A percentile compares a stretch with the other conserved stretches of the same genome.
Evolutionary conservation across 2,329 filamentous ascomycete genomes (phyloP).

Genomic region (Lasiodiplodia citricola): DNA sequence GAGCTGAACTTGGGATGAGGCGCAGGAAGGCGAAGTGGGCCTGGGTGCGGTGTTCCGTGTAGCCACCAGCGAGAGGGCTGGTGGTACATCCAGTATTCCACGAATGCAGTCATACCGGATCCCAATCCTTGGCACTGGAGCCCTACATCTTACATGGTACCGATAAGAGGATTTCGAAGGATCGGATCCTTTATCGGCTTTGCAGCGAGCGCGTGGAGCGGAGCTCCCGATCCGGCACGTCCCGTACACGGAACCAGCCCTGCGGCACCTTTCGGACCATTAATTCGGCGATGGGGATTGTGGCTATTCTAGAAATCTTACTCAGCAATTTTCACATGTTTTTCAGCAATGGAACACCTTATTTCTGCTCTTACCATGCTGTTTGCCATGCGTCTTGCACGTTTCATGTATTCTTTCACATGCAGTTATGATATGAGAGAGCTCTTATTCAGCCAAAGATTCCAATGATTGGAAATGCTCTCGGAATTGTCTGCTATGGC

Average conservation of each 20-base stretch:
- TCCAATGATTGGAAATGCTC: conserved; percentile 31
- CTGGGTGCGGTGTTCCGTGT: neutral
- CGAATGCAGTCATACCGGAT: neutral
- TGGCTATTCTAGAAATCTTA: too few relatives aligned
- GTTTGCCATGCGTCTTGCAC: neutral
- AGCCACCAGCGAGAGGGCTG: neutral
- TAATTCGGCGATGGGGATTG: too few relatives aligned
- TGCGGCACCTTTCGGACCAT: neutral
- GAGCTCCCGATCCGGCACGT: neutral
- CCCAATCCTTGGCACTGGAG: neutral
- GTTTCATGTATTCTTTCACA: neutral
- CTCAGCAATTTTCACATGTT: neutral
- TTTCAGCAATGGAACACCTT: neutral
- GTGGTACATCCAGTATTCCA: neutral
- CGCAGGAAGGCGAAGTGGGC: neutral
- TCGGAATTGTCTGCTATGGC: conserved; percentile 30
- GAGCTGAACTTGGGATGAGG: neutral
- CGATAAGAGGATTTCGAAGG: neutral
- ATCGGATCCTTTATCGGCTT: neutral
- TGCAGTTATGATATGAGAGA: conserved; percentile 28
- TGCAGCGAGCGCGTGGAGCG: neutral
- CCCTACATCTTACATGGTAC: neutral
- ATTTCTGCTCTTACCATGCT: neutral
- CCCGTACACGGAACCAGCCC: neutral
- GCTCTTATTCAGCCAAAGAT: conserved; percentile 29